Conservation (phyloP, 768 basidiomycete species). For the Tulasnella sp. region DNA sequence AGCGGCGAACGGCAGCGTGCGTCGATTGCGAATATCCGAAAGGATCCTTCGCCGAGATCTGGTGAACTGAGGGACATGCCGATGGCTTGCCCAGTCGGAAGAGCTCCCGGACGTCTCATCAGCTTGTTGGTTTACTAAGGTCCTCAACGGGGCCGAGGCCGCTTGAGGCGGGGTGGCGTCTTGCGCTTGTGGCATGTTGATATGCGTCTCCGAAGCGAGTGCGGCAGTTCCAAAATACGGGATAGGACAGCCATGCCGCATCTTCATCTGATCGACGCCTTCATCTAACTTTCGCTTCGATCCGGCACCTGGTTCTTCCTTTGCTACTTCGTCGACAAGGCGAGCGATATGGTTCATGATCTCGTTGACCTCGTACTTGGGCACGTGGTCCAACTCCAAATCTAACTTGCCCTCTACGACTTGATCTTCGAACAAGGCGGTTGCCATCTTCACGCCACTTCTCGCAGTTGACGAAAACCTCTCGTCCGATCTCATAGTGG, state of each 20-base stretch:
- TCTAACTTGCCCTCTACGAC: neutral
- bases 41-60: too few relatives aligned
- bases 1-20: too few relatives aligned
- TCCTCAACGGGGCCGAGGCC: neutral
- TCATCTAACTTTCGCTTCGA: conserved; percentile 5
- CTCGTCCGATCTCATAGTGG: conserved; percentile 49
- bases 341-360: neutral
- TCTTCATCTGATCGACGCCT: neutral
- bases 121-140: neutral
- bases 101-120: neutral
- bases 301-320: neutral
- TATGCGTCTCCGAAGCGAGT: neutral
- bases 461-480: conserved; percentile 49
- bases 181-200: neutral
- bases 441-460: conserved; percentile 45
- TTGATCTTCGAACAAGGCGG: conserved; percentile 29
- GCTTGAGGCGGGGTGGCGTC: neutral
- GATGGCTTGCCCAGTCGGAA: too few relatives aligned
- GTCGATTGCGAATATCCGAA: too few relatives aligned
- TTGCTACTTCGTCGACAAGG: neutral
- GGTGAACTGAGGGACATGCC: too few relatives aligned
- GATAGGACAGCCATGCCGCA: conserved; percentile 2
- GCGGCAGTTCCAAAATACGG: conserved; percentile 16
- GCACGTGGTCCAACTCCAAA: neutral
- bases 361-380: conserved; percentile 2